phyloP scores from a whole-genome alignment of 2,329 filamentous ascomycete genomes.

The Cercospora sesami region DNA sequence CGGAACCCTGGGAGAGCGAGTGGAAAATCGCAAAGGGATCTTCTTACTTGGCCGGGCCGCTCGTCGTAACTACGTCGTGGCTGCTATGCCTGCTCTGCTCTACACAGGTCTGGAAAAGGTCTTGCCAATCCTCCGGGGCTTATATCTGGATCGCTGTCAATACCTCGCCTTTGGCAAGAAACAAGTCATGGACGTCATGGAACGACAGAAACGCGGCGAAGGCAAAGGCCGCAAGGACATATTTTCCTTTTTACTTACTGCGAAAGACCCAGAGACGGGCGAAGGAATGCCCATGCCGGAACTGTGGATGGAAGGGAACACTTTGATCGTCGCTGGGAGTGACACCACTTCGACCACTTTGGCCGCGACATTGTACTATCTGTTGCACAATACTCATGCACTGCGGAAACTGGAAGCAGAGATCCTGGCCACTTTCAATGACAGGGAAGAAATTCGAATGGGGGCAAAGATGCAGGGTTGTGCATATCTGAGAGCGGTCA shows the following conservation, averaged over 20 bases:
- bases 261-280: slow-evolving; percentile 42
- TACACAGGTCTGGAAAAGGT: slow-evolving; percentile 29
- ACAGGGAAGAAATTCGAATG: slow-evolving; percentile 34
- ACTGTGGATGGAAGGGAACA: slow-evolving; percentile 52
- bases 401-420: slow-evolving; percentile 39
- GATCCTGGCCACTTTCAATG: slow-evolving; percentile 40
- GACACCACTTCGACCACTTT: slow-evolving; percentile 47
- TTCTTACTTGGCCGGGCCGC: slow-evolving; percentile 47
- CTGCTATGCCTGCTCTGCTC: slow-evolving; percentile 32
- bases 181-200: slow-evolving; percentile 33
- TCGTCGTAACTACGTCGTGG: slow-evolving; percentile 47
- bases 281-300: slow-evolving; percentile 45
- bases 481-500: slow-evolving; percentile 48
- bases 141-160: slow-evolving; percentile 29
- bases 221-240: slow-evolving; percentile 30
- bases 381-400: slow-evolving; percentile 42
- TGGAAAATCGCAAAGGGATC: slow-evolving; percentile 42
- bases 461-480: slow-evolving; percentile 40
- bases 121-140: slow-evolving; percentile 29
- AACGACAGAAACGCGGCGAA: slow-evolving; percentile 28
- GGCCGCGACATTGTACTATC: slow-evolving; percentile 47
- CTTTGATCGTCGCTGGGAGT: slow-evolving; percentile 51
- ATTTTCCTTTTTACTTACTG: slow-evolving; percentile 30
- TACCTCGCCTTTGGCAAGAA: slow-evolving; percentile 36
- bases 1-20: slow-evolving; percentile 29